Evolutionary conservation across 345 rosid species (phyloP), one percentile per base, ranked within the genome.

Genomic region (Xanthoceras sorbifolium): DNA sequence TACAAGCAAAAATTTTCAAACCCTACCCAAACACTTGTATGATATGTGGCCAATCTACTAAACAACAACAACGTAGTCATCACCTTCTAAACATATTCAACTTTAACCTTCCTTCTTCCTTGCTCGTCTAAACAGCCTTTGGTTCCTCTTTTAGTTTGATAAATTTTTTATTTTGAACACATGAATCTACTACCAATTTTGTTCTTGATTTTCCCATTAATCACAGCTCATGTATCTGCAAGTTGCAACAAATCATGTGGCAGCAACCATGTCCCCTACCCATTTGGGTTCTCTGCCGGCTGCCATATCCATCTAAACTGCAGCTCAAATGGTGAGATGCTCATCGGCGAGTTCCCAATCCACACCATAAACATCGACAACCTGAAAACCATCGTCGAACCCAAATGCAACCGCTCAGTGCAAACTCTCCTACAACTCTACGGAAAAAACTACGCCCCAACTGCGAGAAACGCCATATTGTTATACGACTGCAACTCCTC

Each of bases 281-380:
- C 98, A 2, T 92, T 94, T 42, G 97, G 98, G 11, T 88, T 88
- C 83, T 82, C 94, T 22, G 14, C 81, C 0, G 84, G 72, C 7
- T 89, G 86, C 76, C 83, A 76, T 3, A 90, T 94, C 79, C 89
- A 11, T 34, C 83, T 91, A 38, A 83, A 78, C 42, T 93, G 96
- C 79, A 77, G 84, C 46, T 0, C 67, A 6, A 23, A 54, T 1
- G 85, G 82, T 31, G 32, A 64, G 0, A 71, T 79, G 17, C 9
- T 69, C 5, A 48, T 89, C 72, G 67, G 84, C 1, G 79, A 79
- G 3, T 86, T 88, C 77, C 82, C 68, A 0, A 77, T 88, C 64
- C 52, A 71, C 0, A 1, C 28, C n/a, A 63, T 80, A 3, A 70
- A 71, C 34, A 9, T 15, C 6, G 67, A 86, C 12, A 46, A 34